Evolutionary conservation across 768 basidiomycete genomes (phyloP).

Genomic region (Psilocybe cyanescens): DNA sequence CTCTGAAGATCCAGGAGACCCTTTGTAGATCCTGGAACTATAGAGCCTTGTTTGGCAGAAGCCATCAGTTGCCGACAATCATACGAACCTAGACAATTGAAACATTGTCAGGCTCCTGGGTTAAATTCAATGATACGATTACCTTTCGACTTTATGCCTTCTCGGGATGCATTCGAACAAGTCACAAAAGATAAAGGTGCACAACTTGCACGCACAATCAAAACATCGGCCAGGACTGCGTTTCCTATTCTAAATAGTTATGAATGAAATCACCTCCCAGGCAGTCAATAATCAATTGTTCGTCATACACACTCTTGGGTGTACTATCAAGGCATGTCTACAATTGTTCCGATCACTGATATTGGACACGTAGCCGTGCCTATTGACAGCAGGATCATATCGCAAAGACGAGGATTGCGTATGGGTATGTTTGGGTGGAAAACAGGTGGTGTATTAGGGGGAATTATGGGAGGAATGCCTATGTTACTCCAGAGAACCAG

Average conservation of each 20-base stretch:
- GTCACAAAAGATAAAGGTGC: not conserved
- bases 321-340: not conserved
- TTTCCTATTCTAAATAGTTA: conserved; percentile 1
- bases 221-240: not conserved
- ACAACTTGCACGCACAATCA: not conserved
- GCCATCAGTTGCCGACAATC: no score
- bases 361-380: not conserved
- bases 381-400: not conserved
- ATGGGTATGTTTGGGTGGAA: conserved; percentile 1
- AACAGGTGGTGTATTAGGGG: not conserved
- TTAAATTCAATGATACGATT: no score
- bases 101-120: no score
- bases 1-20: no score
- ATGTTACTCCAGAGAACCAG: not conserved
- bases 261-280: not conserved
- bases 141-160: not conserved
- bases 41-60: no score
- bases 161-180: not conserved
- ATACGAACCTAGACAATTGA: no score
- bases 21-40: no score
- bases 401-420: not conserved
- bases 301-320: not conserved
- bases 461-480: not conserved
- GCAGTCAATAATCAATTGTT: not conserved
- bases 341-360: not conserved